Percentiles rank a stretch among this genome's conserved stretches.
phyloP scores from a whole-genome alignment of 2,329 filamentous ascomycete genomes.

The Fusarium odoratissimum region DNA sequence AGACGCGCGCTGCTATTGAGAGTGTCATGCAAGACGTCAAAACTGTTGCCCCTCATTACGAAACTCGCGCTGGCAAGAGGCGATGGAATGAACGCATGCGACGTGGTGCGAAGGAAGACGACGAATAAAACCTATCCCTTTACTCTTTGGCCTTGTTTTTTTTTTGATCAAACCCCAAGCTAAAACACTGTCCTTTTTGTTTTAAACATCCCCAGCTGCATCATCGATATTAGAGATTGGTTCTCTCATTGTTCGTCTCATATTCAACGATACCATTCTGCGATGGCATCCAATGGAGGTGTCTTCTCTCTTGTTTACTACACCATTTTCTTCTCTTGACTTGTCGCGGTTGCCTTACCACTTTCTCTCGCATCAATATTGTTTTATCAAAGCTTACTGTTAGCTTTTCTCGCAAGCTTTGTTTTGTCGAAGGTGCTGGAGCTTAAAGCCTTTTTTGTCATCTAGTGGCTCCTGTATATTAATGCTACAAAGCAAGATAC shows the following conservation, averaged over 20 bases:
- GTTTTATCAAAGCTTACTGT: constrained; percentile 5
- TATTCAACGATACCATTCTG: constrained; percentile 49
- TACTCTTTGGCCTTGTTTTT: not conserved
- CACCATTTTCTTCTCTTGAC: constrained; percentile 7
- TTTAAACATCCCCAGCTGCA: constrained; percentile 14
- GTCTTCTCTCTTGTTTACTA: constrained; percentile 23
- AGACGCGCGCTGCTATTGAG: constrained; percentile 86
- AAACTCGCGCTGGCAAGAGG: constrained; percentile 88
- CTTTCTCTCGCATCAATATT: constrained; percentile 8
- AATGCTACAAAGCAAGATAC: constrained; percentile 18
- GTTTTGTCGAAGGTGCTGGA: not conserved
- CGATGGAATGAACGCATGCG: constrained; percentile 72
- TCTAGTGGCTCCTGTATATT: constrained; percentile 34
- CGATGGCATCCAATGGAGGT: constrained; percentile 35
- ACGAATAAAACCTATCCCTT: constrained; percentile 39
- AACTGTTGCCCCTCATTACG: constrained; percentile 83
- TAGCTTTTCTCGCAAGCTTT: constrained; percentile 3
- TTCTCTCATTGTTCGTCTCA: constrained; percentile 36
- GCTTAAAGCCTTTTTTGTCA: not conserved
- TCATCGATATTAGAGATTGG: constrained; percentile 32
- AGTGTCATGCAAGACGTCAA: constrained; percentile 80
- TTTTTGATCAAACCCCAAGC: constrained; percentile 7
- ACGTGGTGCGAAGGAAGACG: constrained; percentile 49
- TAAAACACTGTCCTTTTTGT: constrained; percentile 15
- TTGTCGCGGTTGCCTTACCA: not conserved